Base-by-base conservation (phyloP, 192 early-diverging fungal species). In the Linnemannia zychae region DNA sequence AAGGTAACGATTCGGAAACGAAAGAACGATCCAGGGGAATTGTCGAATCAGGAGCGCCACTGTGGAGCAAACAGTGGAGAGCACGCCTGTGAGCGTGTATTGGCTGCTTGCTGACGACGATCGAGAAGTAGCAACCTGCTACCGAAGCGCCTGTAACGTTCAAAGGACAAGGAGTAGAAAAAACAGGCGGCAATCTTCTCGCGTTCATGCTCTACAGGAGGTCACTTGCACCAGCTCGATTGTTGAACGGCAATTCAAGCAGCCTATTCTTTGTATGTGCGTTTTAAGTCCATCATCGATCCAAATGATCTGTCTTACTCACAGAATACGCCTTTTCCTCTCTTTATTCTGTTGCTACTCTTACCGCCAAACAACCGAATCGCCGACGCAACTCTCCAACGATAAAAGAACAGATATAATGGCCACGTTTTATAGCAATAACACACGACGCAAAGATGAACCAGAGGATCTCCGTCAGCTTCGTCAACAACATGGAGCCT, bases 401-500 rank as follows among this genome's bases (percentile, higher is more conserved):
- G 5, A 28, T 3, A 67, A 67, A 67, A 6, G n/a, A 24, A 13
- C 47, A 80, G 52, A 80, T 74, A 74, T 66, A 74, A 73, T 68
- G 78, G 71, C 71, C 33, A 73, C 78, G n/a, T 60, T 67, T 68
- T 72, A 80, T 15, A 80, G 78, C 72, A 80, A 57, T 68, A 77
- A 47, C 16, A 79, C 78, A 79, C 49, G 65, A 49, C 76, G 75
- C 57, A 72, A 72, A 73, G 84, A 78, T 72, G 84, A 86, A 50
- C 74, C 84, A 80, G 89, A 91, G 75, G 92, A 93, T 81, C 73
- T 93, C 66, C 93, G 91, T 82, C 77, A 87, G 50, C 90, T 94
- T 50, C 90, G 88, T 80, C 82, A 46, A 81, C 89, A 90, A 81
- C 93, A 95, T 88, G 85, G 85, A 72, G 75, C 66, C 63, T 84